A percentile compares a stretch with the other conserved stretches of the same genome.
phyloP scores from a whole-genome alignment of 2,329 filamentous ascomycete species.

The Phyllosticta citribraziliensis region DNA sequence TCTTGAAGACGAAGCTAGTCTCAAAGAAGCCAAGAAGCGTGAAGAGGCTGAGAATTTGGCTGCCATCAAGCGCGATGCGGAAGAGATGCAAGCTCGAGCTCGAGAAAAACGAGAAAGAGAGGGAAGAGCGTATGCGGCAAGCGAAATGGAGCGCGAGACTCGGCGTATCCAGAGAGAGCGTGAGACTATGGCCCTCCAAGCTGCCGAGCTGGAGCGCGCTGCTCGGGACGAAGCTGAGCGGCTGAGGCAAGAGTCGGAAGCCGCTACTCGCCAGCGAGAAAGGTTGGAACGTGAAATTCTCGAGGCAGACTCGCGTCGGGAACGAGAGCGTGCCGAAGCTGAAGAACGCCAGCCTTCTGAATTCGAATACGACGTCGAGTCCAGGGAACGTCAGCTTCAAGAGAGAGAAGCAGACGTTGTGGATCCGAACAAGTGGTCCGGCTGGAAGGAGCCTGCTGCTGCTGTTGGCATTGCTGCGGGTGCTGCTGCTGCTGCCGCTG shows the following conservation, averaged over 20 bases:
- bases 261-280: slow-evolving; percentile 14
- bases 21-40: slow-evolving; percentile 16
- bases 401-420: slow-evolving; percentile 25
- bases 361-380: slow-evolving; percentile 11
- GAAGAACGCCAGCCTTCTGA: slow-evolving; percentile 19
- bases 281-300: slow-evolving; percentile 15
- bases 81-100: slow-evolving; percentile 15
- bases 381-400: slow-evolving; percentile 24
- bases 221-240: slow-evolving; percentile 19
- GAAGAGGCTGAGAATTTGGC: slow-evolving; percentile 15
- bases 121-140: slow-evolving; percentile 8
- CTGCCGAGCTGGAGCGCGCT: slow-evolving; percentile 16
- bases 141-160: slow-evolving; percentile 19
- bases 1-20: slow-evolving; percentile 14
- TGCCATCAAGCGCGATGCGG: slow-evolving; percentile 13
- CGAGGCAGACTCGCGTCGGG: slow-evolving; percentile 1
- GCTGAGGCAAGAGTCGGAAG: slow-evolving; percentile 11
- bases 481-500: slow-evolving; percentile 14
- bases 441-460: slow-evolving; percentile 24
- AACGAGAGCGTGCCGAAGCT: slow-evolving; percentile 14
- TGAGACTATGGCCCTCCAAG: slow-evolving; percentile 10
- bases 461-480: slow-evolving; percentile 23
- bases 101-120: slow-evolving; percentile 17
- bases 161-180: slow-evolving; percentile 24
- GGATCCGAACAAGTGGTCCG: slow-evolving; percentile 16